These are phyloP conservation scores for Rubroboletus pulcherrimus DNA, from an alignment of 768 basidiomycete genomes.

Conservation along the genomic window DNA sequence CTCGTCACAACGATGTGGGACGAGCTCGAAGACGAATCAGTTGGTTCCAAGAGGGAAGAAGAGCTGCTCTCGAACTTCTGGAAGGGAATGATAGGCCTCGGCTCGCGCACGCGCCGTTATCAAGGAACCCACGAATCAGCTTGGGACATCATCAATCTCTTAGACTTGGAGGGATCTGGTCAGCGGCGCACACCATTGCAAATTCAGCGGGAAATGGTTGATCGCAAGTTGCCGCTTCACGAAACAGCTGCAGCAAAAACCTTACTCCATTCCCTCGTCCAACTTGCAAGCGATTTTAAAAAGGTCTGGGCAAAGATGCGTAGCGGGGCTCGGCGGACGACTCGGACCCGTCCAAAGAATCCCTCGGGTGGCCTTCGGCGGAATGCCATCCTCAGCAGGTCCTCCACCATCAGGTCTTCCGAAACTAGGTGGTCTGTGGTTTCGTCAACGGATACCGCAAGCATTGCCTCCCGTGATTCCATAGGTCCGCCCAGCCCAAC, in stretches of 20 bases:
- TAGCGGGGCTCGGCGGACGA: not conserved
- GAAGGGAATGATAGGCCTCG: conserved; percentile 11
- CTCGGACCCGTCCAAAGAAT: not conserved
- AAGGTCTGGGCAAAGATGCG: conserved; percentile 6
- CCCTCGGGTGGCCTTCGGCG: too few species aligned
- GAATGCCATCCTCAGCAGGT: not conserved
- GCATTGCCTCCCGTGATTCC: not conserved
- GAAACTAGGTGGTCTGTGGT: not conserved
- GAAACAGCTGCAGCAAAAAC: conserved; percentile 19
- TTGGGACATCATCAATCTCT: conserved; percentile 8
- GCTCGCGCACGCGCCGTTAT: conserved; percentile 12
- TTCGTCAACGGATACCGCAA: not conserved
- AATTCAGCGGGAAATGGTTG: conserved; percentile 19
- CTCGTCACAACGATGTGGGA: conserved; percentile 24
- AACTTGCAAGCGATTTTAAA: conserved; percentile 1
- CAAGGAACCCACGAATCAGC: conserved; percentile 8
- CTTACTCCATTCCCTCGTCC: conserved; percentile 3
- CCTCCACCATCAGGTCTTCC: conserved; percentile 3
- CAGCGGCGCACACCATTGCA: conserved; percentile 1
- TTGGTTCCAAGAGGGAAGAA: conserved; percentile 10
- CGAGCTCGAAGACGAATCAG: not conserved
- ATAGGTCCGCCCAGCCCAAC: not conserved
- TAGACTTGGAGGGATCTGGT: not conserved
- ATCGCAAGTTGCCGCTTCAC: conserved; percentile 1
- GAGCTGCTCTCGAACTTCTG: conserved; percentile 12